phyloP scores from a whole-genome alignment of 1,284 basidiomycete species.

The Puccinia polysora region DNA sequence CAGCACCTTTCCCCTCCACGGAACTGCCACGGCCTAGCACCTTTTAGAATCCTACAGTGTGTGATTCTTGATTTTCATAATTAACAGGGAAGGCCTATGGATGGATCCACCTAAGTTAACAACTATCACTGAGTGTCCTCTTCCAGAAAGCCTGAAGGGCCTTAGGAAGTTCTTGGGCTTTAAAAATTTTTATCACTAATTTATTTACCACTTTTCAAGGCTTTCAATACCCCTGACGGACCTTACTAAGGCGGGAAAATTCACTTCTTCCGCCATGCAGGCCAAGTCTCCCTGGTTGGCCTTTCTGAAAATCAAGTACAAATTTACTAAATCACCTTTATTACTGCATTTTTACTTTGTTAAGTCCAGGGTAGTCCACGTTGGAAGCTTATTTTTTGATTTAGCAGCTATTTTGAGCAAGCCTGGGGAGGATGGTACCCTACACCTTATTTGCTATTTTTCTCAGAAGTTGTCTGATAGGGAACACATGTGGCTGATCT shows the following conservation, averaged over 20 bases:
- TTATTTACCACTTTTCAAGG: background rate
- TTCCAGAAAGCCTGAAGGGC: background rate
- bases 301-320: background rate
- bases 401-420: slow-evolving; percentile 12
- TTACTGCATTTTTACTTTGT: slow-evolving; percentile 29
- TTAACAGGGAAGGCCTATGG: background rate
- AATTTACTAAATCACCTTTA: slow-evolving; percentile 1
- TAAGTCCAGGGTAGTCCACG: background rate
- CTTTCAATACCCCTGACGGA: background rate
- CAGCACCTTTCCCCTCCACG: too few species aligned
- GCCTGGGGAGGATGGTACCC: background rate
- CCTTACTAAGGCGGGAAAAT: background rate
- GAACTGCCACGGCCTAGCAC: too few species aligned
- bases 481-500: background rate
- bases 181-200: slow-evolving; percentile 6
- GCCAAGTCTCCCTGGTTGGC: background rate
- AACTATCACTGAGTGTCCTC: slow-evolving; percentile 12
- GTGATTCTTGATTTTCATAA: background rate
- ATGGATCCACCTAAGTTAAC: background rate
- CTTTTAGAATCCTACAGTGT: too few species aligned
- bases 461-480: slow-evolving; percentile 11
- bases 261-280: background rate
- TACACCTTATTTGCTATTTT: slow-evolving; percentile 5
- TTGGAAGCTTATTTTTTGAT: slow-evolving; percentile 22
- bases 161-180: slow-evolving; percentile 7